Evolutionary conservation across 2,329 filamentous ascomycete genomes (phyloP), one percentile per base, ranked within the genome.

Genomic region (Colletotrichum tamarilloi): DNA sequence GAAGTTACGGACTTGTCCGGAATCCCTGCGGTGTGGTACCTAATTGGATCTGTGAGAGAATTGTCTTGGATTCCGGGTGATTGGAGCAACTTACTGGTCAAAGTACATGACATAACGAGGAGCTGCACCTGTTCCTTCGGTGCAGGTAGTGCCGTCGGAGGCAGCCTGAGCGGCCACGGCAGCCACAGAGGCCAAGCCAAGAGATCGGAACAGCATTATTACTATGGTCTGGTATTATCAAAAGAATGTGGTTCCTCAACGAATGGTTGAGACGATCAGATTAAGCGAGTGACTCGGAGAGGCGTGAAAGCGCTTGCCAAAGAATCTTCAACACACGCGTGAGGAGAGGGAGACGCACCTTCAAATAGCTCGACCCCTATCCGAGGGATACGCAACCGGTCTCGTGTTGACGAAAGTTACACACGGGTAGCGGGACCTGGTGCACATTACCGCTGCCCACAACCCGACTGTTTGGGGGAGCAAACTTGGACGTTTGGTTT

Each of bases 101-200:
- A 84, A 84, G 75, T 88, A 88, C 80, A 87, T 85, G 74, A 80
- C 71, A 67, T 79, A 81, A 49, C 78, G 75, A 0, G 80, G 77
- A n/a, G 75, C 55, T 3, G 78, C 75, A 26, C 78, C 72, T 22
- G 71, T 42, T 19, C n/a, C 42, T 5, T 52, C 42, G 26, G 22
- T 32, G 59, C 59, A 32, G 14, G 42, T 30, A n/a, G 9, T 73
- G 14, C 55, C 42, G 14, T 19, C 26, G 16, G 66, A 64, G 8
- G 55, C 24, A 24, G 55, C 60, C 11, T 69, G 46, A 16, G 49
- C 66, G 30, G 60, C 60, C 55, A 70, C 16, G 19, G 55, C 60
- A 22, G 70, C 55, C 70, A 64, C 30, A 35, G 58, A 56, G 30
- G 30, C 65, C 30, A 73, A n/a, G 32, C 70, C 60, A 56, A 70